phyloP scores from a whole-genome alignment of 805 yeast genomes.

The Pichia paraexigua region DNA sequence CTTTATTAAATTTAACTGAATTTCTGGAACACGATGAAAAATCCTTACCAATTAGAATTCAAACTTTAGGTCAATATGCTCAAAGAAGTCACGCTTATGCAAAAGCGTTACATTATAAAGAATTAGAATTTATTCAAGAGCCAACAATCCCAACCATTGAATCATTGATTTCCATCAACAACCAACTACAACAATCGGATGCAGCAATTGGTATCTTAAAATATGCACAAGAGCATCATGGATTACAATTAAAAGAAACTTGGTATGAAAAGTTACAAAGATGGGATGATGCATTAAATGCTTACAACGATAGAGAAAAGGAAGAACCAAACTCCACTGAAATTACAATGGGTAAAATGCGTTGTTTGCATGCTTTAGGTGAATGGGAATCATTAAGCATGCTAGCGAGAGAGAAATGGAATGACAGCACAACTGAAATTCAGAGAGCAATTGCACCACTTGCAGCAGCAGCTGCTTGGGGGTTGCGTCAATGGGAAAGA shows the following conservation, averaged over 20 bases:
- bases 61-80: slow-evolving; percentile 86
- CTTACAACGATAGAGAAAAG: slow-evolving; percentile 73
- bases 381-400: slow-evolving; percentile 93
- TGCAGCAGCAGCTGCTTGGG: slow-evolving; percentile 99
- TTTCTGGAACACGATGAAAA: slow-evolving; percentile 97
- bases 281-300: slow-evolving; percentile 96
- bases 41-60: slow-evolving; percentile 84
- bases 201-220: slow-evolving; percentile 96
- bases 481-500: slow-evolving; percentile 91
- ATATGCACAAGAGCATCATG: slow-evolving; percentile 88
- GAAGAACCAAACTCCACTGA: slow-evolving; percentile 67
- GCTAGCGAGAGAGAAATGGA: slow-evolving; percentile 84
- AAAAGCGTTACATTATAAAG: slow-evolving; percentile 93
- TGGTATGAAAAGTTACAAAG: slow-evolving; percentile 96
- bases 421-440: slow-evolving; percentile 58
- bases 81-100: slow-evolving; percentile 97
- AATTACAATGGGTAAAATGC: slow-evolving; percentile 94
- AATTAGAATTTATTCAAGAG: slow-evolving; percentile 87
- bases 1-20: slow-evolving; percentile 82
- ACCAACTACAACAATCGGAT: slow-evolving; percentile 91
- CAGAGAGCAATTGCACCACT: slow-evolving; percentile 86
- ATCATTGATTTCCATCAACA: slow-evolving; percentile 83
- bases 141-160: slow-evolving; percentile 90
- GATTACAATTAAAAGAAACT: slow-evolving; percentile 85
- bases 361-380: slow-evolving; percentile 96